Conservation (phyloP, 768 basidiomycete species). For the Boletus speciosus region DNA sequence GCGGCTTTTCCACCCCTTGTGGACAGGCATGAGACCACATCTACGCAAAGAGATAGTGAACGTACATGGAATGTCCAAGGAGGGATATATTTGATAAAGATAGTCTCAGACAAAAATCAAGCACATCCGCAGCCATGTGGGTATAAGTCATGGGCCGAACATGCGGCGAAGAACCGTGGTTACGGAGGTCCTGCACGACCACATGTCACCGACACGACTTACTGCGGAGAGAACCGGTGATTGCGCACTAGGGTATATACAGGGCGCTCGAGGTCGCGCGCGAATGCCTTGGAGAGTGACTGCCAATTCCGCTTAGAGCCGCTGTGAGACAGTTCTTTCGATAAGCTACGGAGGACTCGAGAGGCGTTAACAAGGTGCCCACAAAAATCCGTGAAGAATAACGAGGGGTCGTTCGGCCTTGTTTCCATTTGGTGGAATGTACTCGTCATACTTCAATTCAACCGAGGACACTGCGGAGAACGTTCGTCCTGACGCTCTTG, state of each 20-base stretch:
- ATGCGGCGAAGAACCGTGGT: slow-evolving; percentile 84
- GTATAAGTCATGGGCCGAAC: slow-evolving; percentile 67
- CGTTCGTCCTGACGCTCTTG: slow-evolving; percentile 17
- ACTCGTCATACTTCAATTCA: slow-evolving; percentile 31
- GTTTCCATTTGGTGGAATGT: slow-evolving; percentile 28
- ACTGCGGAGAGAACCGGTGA: background rate
- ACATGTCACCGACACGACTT: background rate
- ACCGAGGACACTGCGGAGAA: slow-evolving; percentile 21
- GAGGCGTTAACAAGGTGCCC: slow-evolving; percentile 17
- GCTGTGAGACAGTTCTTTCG: slow-evolving; percentile 35
- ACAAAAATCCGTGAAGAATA: slow-evolving; percentile 67
- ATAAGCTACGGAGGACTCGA: background rate
- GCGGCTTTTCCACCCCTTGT: slow-evolving; percentile 83
- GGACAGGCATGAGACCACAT: slow-evolving; percentile 1
- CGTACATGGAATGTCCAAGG: slow-evolving; percentile 89
- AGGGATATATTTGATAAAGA: slow-evolving; percentile 62
- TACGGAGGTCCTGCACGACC: slow-evolving; percentile 69
- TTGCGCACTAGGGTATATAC: slow-evolving; percentile 67
- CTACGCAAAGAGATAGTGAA: slow-evolving; percentile 1
- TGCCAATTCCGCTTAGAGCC: slow-evolving; percentile 91
- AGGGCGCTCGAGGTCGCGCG: slow-evolving; percentile 57
- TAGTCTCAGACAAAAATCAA: slow-evolving; percentile 57
- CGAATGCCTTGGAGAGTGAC: slow-evolving; percentile 73
- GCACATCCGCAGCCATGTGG: slow-evolving; percentile 77
- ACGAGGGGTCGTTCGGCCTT: slow-evolving; percentile 43